A percentile compares a stretch with the other conserved stretches of the same genome.
Conservation (phyloP, 2,329 filamentous ascomycete genomes). For the Teratosphaeria viscida region DNA sequence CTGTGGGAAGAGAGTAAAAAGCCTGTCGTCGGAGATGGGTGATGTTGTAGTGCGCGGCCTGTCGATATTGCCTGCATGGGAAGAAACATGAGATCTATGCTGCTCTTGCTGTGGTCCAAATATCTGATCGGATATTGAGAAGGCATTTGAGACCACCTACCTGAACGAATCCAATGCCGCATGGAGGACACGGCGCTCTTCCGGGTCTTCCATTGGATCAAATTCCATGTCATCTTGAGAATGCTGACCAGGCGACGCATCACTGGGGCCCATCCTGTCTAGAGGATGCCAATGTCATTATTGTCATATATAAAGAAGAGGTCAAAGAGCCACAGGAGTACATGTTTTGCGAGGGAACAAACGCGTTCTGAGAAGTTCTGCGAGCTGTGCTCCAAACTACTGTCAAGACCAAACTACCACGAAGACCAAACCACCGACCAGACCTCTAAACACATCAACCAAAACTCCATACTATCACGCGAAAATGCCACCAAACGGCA, state of each 20-base stretch:
- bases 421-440: too few species aligned
- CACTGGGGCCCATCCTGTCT: neutral
- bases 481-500: slow-evolving; percentile 17
- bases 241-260: neutral
- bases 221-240: slow-evolving; percentile 31
- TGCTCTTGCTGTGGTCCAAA: neutral
- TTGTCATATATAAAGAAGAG: neutral
- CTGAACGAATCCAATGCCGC: slow-evolving; percentile 79
- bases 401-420: too few species aligned
- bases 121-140: neutral
- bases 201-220: slow-evolving; percentile 59
- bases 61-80: slow-evolving; percentile 51
- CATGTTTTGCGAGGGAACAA: too few species aligned
- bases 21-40: slow-evolving; percentile 84
- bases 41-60: slow-evolving; percentile 75
- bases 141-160: slow-evolving; percentile 41
- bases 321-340: neutral
- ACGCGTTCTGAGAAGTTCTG: too few species aligned
- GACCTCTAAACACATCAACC: neutral
- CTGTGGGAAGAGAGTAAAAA: slow-evolving; percentile 79
- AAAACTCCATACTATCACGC: neutral
- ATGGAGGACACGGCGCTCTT: slow-evolving; percentile 71
- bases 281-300: neutral
- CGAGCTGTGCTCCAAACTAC: too few species aligned
- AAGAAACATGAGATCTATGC: neutral